Conservation (phyloP, 2,329 filamentous ascomycete genomes). For the Aspergillus terreus region DNA sequence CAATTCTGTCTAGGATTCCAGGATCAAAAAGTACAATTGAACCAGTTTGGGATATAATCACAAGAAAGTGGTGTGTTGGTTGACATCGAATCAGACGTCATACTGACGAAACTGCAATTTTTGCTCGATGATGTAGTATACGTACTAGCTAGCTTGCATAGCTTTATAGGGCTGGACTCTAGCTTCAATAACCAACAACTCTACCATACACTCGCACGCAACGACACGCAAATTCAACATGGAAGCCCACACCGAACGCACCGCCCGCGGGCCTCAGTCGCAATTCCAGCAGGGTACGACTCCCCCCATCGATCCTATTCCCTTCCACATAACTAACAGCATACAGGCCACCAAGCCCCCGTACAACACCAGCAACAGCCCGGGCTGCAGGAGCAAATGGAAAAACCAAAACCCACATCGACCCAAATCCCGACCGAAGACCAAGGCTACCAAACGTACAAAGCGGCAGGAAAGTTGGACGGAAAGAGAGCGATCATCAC, state of each 20-base stretch:
- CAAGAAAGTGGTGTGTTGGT: no score
- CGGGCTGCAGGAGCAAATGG: slow-evolving; percentile 54
- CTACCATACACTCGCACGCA: background rate
- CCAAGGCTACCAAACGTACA: slow-evolving; percentile 67
- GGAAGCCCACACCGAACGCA: slow-evolving; percentile 14
- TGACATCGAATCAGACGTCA: background rate
- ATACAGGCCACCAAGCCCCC: slow-evolving; percentile 47
- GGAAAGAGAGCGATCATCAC: slow-evolving; percentile 77
- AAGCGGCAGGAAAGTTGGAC: slow-evolving; percentile 69
- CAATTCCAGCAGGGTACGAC: slow-evolving; percentile 32
- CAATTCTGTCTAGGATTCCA: no score
- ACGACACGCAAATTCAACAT: slow-evolving; percentile 1
- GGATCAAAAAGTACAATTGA: no score
- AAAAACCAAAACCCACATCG: slow-evolving; percentile 55
- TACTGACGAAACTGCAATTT: background rate
- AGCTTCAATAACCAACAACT: background rate
- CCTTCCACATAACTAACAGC: background rate
- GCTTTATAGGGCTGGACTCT: background rate
- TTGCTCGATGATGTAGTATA: background rate
- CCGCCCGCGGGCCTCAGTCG: slow-evolving; percentile 17
- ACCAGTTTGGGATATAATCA: no score
- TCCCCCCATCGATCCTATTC: background rate
- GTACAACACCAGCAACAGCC: slow-evolving; percentile 52
- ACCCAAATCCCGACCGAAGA: slow-evolving; percentile 65
- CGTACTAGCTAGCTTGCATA: background rate